phyloP scores from a whole-genome alignment of 164 flowering plant genomes.

The Vitis cinerea region DNA sequence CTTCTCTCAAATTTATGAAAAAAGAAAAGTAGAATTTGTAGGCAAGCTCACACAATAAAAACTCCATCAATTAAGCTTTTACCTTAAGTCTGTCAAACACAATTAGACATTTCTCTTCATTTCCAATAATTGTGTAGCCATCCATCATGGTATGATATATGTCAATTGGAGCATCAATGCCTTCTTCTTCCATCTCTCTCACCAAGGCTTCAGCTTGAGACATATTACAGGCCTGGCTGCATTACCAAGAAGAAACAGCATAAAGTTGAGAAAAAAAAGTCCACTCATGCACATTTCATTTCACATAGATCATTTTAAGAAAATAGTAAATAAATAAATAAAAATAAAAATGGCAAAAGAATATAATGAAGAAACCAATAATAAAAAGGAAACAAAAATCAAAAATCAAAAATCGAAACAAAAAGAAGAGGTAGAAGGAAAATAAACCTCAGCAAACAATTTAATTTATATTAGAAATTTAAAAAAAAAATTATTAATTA shows the following conservation, averaged over 20 bases:
- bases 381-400: too few relatives aligned
- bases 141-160: constrained; percentile 99
- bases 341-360: neutral
- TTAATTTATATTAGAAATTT: too few relatives aligned
- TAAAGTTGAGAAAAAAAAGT: neutral
- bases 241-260: neutral
- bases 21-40: neutral
- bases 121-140: constrained; percentile 81
- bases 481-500: too few relatives aligned
- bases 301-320: neutral
- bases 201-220: constrained; percentile 85
- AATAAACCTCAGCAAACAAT: too few relatives aligned
- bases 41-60: neutral
- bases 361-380: too few relatives aligned
- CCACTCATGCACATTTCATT: neutral
- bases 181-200: constrained; percentile 93
- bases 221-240: constrained; percentile 83
- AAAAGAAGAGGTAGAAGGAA: too few relatives aligned
- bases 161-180: constrained; percentile 89
- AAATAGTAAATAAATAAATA: neutral
- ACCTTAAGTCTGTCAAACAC: constrained; percentile 94
- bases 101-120: constrained; percentile 76
- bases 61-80: constrained; percentile 7
- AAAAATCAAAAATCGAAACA: too few relatives aligned
- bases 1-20: too few relatives aligned